A percentile compares a stretch with the other conserved stretches of the same genome.
Evolutionary conservation across 306 rosid species (phyloP).

Genomic region (Castanea sativa): DNA sequence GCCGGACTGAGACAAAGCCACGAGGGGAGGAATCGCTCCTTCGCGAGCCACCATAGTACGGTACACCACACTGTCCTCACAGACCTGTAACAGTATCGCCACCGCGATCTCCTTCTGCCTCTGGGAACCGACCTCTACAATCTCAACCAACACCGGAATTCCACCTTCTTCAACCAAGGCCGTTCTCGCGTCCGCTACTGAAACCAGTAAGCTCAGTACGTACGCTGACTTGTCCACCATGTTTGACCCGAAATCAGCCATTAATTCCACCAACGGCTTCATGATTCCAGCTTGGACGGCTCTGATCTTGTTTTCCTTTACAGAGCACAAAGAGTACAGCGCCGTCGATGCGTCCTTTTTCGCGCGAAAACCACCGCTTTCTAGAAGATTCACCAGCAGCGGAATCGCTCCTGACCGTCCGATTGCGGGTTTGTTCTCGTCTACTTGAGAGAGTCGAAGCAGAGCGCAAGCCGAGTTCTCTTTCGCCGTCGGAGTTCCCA

Average conservation of each 20-base stretch:
- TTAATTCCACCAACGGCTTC: conserved; percentile 78
- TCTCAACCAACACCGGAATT: conserved; percentile 86
- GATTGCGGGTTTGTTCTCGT: conserved; percentile 67
- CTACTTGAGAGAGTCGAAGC: conserved; percentile 74
- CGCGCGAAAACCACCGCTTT: conserved; percentile 62
- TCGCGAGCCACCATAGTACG: conserved; percentile 90
- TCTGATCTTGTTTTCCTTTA: conserved; percentile 75
- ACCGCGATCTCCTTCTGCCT: conserved; percentile 87
- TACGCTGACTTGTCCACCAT: conserved; percentile 96
- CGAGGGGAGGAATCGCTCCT: conserved; percentile 95
- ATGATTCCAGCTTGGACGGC: conserved; percentile 86
- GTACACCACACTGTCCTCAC: conserved; percentile 60
- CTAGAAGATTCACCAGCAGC: conserved; percentile 65
- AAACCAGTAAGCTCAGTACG: conserved; percentile 71
- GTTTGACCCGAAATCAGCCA: conserved; percentile 87
- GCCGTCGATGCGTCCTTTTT: conserved; percentile 98
- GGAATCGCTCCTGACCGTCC: conserved; percentile 94
- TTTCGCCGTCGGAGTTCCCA: conserved; percentile 73
- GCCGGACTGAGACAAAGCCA: conserved; percentile 88
- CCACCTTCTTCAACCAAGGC: conserved; percentile 92
- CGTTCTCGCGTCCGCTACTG: conserved; percentile 63
- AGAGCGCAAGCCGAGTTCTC: conserved; percentile 95
- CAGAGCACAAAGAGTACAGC: conserved; percentile 70
- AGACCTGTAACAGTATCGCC: conserved; percentile 65
- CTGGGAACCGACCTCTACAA: conserved; percentile 83